Base-by-base conservation (phyloP, 805 yeast species). In the Isabelozyma rhagii region DNA sequence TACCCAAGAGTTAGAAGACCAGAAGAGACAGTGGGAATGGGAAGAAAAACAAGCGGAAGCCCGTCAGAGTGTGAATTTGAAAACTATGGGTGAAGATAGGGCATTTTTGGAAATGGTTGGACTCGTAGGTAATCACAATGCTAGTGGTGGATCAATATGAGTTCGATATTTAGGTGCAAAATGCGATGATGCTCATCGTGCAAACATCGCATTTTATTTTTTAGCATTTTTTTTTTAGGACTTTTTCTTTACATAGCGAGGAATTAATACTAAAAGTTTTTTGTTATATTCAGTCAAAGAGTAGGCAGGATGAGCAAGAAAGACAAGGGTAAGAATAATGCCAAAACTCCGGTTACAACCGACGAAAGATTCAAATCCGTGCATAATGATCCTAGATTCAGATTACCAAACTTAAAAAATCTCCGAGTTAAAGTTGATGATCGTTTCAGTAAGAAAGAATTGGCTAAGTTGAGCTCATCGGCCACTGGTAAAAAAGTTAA, bases 31-130 rank as follows among this genome's bases (percentile, higher is more conserved):
- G 51, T 87, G 96, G 94, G 91, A 85, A 57, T 91, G 97, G 97
- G 97, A 93, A 62, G 87, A 85, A 60, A 74, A 82, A 45, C 97
- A 90, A 62, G 96, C 96, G 0, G 79, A 83, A 56, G 84, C 90
- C 38, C 74, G 97, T 47, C 87, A 85, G 58, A 75, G 80, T 28
- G 79, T 91, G 2, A 89, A 91, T 59, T 55, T 84, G 31, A 75
- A 79, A 47, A 80, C 78, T 49, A 62, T 87, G 55, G 87, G 88
- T 1, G 97, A 92, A 58, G 97, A 90, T 47, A 68, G 90, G 49
- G 96, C 97, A 0, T 72, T 92, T 44, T 68, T 92, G 53, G 97
- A 91, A 56, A 79, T 92, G 89, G 97, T 89, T 0, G 85, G 85
- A 0, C 61, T 81, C 41, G 76, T 79, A 5, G 84, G 84, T 1